Conservation (phyloP, 1,284 basidiomycete genomes). For the Schizophyllum amplum region DNA sequence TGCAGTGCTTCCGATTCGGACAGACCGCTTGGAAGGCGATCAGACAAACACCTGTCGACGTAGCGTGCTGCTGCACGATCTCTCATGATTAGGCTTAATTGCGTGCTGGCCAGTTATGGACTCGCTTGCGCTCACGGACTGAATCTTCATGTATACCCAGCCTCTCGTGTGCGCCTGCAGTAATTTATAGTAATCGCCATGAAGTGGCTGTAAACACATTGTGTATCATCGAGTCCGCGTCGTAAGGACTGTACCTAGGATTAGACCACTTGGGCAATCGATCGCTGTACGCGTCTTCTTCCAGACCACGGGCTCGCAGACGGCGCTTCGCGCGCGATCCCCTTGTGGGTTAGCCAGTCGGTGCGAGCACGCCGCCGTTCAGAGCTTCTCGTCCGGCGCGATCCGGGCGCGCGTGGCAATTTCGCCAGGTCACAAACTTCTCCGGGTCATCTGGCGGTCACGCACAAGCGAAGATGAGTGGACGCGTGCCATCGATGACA, state of each 20-base stretch:
- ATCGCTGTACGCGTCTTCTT: background rate
- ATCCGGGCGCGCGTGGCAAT: background rate
- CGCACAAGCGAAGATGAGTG: background rate
- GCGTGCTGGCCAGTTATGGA: background rate
- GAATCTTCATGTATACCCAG: background rate
- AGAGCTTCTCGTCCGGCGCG: background rate
- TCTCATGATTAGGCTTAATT: too few relatives aligned
- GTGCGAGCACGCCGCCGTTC: background rate
- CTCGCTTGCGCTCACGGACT: background rate
- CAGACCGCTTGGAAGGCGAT: background rate
- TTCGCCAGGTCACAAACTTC: too few relatives aligned
- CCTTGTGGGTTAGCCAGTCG: background rate
- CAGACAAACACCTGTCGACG: background rate
- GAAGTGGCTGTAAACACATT: too few relatives aligned
- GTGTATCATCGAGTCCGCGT: too few relatives aligned
- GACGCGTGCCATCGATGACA: background rate
- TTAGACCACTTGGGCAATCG: background rate
- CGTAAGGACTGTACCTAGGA: background rate
- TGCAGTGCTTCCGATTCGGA: background rate
- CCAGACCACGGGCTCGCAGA: background rate
- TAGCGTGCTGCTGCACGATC: too few relatives aligned
- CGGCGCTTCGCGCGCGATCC: background rate
- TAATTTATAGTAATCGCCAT: background rate
- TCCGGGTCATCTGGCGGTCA: background rate
- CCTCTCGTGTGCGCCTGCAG: background rate